phyloP scores from a whole-genome alignment of 352 stramenopile genomes.

The Elongisporangium anandrum region DNA sequence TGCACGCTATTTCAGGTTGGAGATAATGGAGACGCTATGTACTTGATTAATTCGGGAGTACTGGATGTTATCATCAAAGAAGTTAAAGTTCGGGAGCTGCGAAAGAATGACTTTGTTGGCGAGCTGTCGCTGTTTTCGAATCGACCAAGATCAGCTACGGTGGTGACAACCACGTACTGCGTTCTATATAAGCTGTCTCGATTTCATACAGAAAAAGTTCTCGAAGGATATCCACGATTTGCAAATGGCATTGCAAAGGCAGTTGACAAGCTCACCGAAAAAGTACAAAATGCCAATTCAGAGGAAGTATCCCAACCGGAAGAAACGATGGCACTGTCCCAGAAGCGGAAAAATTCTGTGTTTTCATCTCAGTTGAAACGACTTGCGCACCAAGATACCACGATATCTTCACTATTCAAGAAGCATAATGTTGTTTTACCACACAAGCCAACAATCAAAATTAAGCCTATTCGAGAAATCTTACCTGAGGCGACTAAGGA shows the following conservation, averaged over 20 bases:
- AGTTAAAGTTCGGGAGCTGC: conserved; percentile 60
- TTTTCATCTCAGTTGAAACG: conserved; percentile 12
- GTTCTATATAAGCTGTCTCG: conserved; percentile 68
- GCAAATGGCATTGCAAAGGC: conserved; percentile 21
- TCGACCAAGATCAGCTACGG: conserved; percentile 40
- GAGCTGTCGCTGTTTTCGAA: conserved; percentile 70
- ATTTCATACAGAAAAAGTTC: conserved; percentile 50
- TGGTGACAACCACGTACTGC: conserved; percentile 59
- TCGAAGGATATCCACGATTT: conserved; percentile 48
- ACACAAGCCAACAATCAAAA: neutral
- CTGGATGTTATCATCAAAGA: conserved; percentile 53
- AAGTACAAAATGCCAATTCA: conserved; percentile 15
- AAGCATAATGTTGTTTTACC: neutral
- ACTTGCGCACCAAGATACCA: conserved; percentile 13
- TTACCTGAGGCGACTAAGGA: neutral
- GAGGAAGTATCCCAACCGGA: neutral
- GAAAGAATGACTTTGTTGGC: conserved; percentile 67
- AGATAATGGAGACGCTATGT: conserved; percentile 68
- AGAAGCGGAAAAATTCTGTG: conserved; percentile 1
- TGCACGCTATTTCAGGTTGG: conserved; percentile 47
- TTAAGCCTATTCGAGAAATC: neutral
- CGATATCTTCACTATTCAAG: conserved; percentile 15
- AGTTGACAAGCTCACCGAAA: conserved; percentile 13
- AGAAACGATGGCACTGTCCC: conserved; percentile 1
- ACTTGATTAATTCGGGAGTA: conserved; percentile 69